Percentiles rank a stretch among this genome's conserved stretches.
phyloP scores from a whole-genome alignment of 139 green algal species.

The Gonium pectorale region DNA sequence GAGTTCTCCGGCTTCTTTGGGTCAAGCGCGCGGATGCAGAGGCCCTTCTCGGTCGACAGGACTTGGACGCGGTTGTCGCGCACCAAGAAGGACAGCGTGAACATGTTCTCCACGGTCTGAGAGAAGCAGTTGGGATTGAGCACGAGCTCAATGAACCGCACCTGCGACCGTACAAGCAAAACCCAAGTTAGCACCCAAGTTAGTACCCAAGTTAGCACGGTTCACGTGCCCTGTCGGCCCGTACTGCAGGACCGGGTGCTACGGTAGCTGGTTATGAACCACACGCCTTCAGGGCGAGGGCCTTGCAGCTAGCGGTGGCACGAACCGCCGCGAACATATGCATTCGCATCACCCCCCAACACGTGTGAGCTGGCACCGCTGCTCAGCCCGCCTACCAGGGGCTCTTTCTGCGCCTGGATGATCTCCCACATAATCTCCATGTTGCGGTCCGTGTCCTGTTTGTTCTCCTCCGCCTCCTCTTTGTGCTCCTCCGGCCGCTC shows the following conservation, averaged over 20 bases:
- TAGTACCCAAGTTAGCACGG: neutral
- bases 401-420: constrained; percentile 35
- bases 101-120: constrained; percentile 92
- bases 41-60: neutral
- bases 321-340: neutral
- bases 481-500: constrained; percentile 60
- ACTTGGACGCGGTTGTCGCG: constrained; percentile 43
- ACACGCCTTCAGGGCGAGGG: no score
- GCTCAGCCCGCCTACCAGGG: neutral
- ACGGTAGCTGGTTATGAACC: neutral
- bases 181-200: neutral
- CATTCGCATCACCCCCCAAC: neutral
- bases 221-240: no score
- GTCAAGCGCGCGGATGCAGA: neutral
- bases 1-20: neutral
- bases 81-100: constrained; percentile 90
- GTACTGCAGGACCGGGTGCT: neutral
- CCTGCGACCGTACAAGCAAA: neutral
- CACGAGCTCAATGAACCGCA: constrained; percentile 49
- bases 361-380: no score
- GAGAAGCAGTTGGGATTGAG: constrained; percentile 80
- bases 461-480: constrained; percentile 49
- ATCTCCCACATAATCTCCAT: constrained; percentile 82
- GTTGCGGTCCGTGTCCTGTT: constrained; percentile 81
- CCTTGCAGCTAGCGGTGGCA: neutral